These are phyloP conservation scores for Globisporangium iwayamae DNA, from an alignment of 352 stramenopile genomes.

Conservation along the genomic window DNA sequence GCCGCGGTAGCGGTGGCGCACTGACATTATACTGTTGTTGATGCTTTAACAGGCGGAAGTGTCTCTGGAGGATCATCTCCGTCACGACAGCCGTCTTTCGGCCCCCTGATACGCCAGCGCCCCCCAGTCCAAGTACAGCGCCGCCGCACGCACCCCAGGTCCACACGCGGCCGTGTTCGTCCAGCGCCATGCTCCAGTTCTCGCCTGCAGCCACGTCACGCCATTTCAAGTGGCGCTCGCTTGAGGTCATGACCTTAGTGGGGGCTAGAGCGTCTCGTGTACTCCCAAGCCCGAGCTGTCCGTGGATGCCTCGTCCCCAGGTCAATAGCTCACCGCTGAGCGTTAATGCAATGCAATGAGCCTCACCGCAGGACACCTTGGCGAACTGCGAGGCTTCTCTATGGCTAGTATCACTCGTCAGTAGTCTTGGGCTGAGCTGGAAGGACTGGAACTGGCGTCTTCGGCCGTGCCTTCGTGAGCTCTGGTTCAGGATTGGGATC, in stretches of 20 bases:
- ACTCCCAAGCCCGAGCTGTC: slow-evolving; percentile 72
- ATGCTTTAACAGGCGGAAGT: slow-evolving; percentile 30
- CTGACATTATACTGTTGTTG: not conserved
- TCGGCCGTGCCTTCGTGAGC: slow-evolving; percentile 29
- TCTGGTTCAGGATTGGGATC: slow-evolving; percentile 48
- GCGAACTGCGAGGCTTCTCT: slow-evolving; percentile 10
- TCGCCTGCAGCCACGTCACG: slow-evolving; percentile 56
- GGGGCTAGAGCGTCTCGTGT: slow-evolving; percentile 30
- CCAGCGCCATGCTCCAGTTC: slow-evolving; percentile 79
- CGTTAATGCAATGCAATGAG: slow-evolving; percentile 73
- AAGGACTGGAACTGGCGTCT: slow-evolving; percentile 61
- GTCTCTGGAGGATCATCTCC: slow-evolving; percentile 41
- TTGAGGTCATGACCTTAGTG: slow-evolving; percentile 10
- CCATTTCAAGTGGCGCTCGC: slow-evolving; percentile 20
- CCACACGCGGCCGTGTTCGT: slow-evolving; percentile 61
- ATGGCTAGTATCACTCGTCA: not conserved
- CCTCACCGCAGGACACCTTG: slow-evolving; percentile 68
- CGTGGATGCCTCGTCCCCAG: slow-evolving; percentile 76
- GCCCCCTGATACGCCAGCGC: slow-evolving; percentile 14
- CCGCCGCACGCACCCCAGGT: slow-evolving; percentile 72
- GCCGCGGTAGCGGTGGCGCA: slow-evolving; percentile 18
- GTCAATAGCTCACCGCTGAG: slow-evolving; percentile 50
- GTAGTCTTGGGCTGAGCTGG: slow-evolving; percentile 34
- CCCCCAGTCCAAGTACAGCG: slow-evolving; percentile 57
- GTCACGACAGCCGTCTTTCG: slow-evolving; percentile 23